Evolutionary conservation across 2,329 filamentous ascomycete genomes (phyloP).

Genomic region (Cryphonectria japonica): DNA sequence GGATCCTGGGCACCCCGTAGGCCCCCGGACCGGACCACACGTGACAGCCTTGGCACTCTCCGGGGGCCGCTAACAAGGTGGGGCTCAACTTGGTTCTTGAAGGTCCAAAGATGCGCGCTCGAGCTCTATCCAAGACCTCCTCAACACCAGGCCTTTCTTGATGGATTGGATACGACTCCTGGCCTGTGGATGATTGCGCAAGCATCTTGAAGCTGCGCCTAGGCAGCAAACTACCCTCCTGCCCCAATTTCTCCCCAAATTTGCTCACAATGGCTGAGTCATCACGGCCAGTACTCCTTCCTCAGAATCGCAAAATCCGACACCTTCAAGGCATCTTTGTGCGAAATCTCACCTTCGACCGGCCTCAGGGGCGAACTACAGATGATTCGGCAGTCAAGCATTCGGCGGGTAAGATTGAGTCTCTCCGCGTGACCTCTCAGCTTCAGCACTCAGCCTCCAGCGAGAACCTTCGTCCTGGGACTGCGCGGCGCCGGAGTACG

Average conservation of each 20-base stretch:
- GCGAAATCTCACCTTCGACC: conserved; percentile 77
- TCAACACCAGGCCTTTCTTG: not conserved
- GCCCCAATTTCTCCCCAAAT: not conserved
- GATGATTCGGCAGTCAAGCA: conserved; percentile 78
- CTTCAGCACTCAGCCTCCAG: conserved; percentile 62
- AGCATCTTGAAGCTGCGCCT: conserved; percentile 22
- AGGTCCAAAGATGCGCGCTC: not conserved
- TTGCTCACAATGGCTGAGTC: conserved; percentile 37
- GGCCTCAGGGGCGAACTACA: conserved; percentile 62
- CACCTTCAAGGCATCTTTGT: conserved; percentile 87
- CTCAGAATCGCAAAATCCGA: conserved; percentile 84
- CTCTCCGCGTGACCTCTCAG: conserved; percentile 51
- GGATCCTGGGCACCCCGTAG: not conserved
- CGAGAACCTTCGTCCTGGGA: conserved; percentile 49
- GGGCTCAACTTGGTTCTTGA: not conserved
- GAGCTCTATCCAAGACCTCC: not conserved
- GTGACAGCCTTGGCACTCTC: conserved; percentile 7
- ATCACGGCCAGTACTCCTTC: conserved; percentile 55
- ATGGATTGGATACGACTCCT: not conserved
- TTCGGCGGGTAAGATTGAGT: conserved; percentile 67
- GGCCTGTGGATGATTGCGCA: conserved; percentile 20
- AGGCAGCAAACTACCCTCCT: conserved; percentile 14
- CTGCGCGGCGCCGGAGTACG: conserved; percentile 50
- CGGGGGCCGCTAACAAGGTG: conserved; percentile 12
- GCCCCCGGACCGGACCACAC: conserved; percentile 2